Evolutionary conservation across 768 basidiomycete genomes (phyloP), one percentile per base, ranked within the genome.

Genomic region (Mycena venus): DNA sequence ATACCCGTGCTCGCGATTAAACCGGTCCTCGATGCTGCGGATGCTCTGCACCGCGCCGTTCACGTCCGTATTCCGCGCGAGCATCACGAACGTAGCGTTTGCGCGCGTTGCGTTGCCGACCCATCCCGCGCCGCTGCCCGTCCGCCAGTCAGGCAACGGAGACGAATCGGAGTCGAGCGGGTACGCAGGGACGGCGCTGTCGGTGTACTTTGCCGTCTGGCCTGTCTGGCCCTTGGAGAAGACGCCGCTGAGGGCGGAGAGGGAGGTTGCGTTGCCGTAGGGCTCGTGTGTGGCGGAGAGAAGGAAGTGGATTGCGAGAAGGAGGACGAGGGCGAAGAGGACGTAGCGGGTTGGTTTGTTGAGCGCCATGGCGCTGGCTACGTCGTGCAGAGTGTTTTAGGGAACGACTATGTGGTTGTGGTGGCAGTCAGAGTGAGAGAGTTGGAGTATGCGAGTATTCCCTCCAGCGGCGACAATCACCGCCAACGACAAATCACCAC

Each of bases 1-100:
- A 79, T 98, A 97, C 40, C 87, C 84, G 75, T 91, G 93, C 75
- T 89, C 90, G 68, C 88, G 86, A 83, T 98, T 98, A 83, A 97
- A 97, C 58, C 93, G 85, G 77, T 94, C 91, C 84, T 98, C 96
- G 77, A 96, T 86, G 82, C 93, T 90, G 78, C 91, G 90, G 77
- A 97, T 91, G 78, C 93, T 94, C 73, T 85, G 86, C 69, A 95
- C 85, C 51, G 93, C 90, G 5, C 88, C 87, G 29, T 88, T 78
- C 21, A 94, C 74, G 78, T 95, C 94, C 53, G 84, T 83, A 80
- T 95, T 95, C 49, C 94, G 85, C 51, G 90, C 92, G 23, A 97
- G 89, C 68, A 88, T 86, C 34, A 88, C 84, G 72, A 87, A 85
- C 0, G 86, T 84, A 8, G 87, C 86, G 64, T 88, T 88, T 0